Evolutionary conservation across 768 basidiomycete species (phyloP).

Genomic region (Leccinum longicurvipes): DNA sequence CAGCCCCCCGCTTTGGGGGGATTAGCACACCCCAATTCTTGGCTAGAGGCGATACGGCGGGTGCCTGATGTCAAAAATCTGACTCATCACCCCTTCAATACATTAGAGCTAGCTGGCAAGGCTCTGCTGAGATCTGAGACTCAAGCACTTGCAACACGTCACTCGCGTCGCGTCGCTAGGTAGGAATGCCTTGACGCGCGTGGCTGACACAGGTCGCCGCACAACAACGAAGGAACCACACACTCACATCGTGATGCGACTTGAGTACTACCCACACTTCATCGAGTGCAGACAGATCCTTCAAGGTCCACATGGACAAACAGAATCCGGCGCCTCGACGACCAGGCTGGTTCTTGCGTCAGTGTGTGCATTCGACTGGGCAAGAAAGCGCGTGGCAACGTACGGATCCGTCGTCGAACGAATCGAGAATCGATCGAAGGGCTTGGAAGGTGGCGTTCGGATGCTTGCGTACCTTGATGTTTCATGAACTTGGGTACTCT

Average conservation of each 20-base stretch:
- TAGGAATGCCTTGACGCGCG: slow-evolving; percentile 4
- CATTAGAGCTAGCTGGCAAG: not conserved
- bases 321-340: slow-evolving; percentile 23
- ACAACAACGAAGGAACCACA: not conserved
- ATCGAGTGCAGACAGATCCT: slow-evolving; percentile 34
- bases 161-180: not conserved
- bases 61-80: slow-evolving; percentile 21
- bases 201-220: not conserved
- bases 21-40: not conserved
- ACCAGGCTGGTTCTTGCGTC: slow-evolving; percentile 13
- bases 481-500: not conserved
- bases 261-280: slow-evolving; percentile 56
- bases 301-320: slow-evolving; percentile 48
- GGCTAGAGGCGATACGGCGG: slow-evolving; percentile 6
- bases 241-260: slow-evolving; percentile 60
- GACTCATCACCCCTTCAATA: slow-evolving; percentile 12
- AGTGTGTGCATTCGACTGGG: slow-evolving; percentile 1
- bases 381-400: slow-evolving; percentile 1
- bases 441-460: slow-evolving; percentile 20
- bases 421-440: slow-evolving; percentile 25
- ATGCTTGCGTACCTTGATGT: slow-evolving; percentile 25
- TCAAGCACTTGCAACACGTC: not conserved
- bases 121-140: slow-evolving; percentile 1
- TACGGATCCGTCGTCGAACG: slow-evolving; percentile 21
- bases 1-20: not conserved